These are phyloP conservation scores for Hibiscus syriacus DNA, from an alignment of 345 rosid genomes.

Conservation along the genomic window DNA sequence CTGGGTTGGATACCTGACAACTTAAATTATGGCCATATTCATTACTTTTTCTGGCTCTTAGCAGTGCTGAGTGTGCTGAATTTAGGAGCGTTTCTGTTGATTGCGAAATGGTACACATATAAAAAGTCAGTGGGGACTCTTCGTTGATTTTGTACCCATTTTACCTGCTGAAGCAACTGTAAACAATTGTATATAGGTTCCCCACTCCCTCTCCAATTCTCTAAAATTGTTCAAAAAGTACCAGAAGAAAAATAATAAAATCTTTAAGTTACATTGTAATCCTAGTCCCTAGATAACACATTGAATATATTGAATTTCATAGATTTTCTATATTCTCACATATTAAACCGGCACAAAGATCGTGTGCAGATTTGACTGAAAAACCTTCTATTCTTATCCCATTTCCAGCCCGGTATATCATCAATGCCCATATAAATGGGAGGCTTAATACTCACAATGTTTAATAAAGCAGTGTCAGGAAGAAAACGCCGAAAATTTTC, in stretches of 20 bases:
- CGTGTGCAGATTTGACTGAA: neutral
- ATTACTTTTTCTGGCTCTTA: slow-evolving; percentile 52
- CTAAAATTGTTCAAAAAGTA: too few relatives aligned
- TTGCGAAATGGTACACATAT: slow-evolving; percentile 35
- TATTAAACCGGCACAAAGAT: neutral
- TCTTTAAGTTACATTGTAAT: too few relatives aligned
- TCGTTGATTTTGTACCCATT: neutral
- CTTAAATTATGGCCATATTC: slow-evolving; percentile 39
- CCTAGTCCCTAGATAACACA: too few relatives aligned
- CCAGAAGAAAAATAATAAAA: too few relatives aligned
- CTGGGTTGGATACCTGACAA: slow-evolving; percentile 55
- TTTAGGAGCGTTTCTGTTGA: slow-evolving; percentile 25
- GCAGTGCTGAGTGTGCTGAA: slow-evolving; percentile 32
- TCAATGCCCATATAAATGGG: too few relatives aligned
- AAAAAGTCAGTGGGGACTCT: slow-evolving; percentile 31
- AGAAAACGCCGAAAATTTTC: too few relatives aligned
- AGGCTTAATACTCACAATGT: too few relatives aligned
- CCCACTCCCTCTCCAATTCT: neutral
- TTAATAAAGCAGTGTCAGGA: too few relatives aligned
- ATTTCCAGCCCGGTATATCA: too few relatives aligned
- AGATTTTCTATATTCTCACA: too few relatives aligned
- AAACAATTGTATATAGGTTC: neutral
- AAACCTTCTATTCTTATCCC: too few relatives aligned
- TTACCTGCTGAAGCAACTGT: neutral
- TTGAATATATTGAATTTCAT: too few relatives aligned